A percentile compares a stretch with the other conserved stretches of the same genome.
Conservation (phyloP, 768 basidiomycete genomes). For the Pleurotus sapidus region DNA sequence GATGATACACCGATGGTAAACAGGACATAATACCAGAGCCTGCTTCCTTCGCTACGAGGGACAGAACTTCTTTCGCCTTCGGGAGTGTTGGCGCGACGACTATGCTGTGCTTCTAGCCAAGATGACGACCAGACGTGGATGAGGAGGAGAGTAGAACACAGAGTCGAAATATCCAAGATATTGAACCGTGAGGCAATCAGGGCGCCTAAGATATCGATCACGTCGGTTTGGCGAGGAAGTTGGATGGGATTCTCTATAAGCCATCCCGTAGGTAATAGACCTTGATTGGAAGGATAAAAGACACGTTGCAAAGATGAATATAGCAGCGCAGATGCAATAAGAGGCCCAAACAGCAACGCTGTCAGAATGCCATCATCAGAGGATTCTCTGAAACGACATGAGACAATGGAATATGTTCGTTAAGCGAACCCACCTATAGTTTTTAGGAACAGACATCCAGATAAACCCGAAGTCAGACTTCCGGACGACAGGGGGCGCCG, state of each 20-base stretch:
- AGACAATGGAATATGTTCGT: constrained; percentile 9
- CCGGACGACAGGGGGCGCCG: constrained; percentile 13
- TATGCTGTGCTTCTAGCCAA: constrained; percentile 57
- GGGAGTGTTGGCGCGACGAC: constrained; percentile 31
- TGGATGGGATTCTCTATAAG: constrained; percentile 70
- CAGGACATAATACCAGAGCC: constrained; percentile 60
- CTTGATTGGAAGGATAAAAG: constrained; percentile 21
- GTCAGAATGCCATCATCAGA: constrained; percentile 85
- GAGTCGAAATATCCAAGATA: constrained; percentile 74
- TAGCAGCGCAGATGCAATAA: constrained; percentile 71
- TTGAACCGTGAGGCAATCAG: constrained; percentile 70
- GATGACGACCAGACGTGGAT: constrained; percentile 79
- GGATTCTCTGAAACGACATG: constrained; percentile 51
- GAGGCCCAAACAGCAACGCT: constrained; percentile 79
- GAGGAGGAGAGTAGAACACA: constrained; percentile 78
- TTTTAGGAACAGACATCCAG: constrained; percentile 91
- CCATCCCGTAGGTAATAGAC: constrained; percentile 62
- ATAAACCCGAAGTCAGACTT: constrained; percentile 66
- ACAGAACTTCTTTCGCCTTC: constrained; percentile 77
- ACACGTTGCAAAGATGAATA: constrained; percentile 42
- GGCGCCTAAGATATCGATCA: constrained; percentile 44
- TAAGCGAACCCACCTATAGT: constrained; percentile 60
- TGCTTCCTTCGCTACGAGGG: constrained; percentile 65
- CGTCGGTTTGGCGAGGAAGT: constrained; percentile 39
- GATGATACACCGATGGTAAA: constrained; percentile 58